Percentiles rank a stretch among this genome's conserved stretches.
These are phyloP conservation scores for Picea engelmannii DNA, from an alignment of 83 land plant species.

Conservation along the genomic window DNA sequence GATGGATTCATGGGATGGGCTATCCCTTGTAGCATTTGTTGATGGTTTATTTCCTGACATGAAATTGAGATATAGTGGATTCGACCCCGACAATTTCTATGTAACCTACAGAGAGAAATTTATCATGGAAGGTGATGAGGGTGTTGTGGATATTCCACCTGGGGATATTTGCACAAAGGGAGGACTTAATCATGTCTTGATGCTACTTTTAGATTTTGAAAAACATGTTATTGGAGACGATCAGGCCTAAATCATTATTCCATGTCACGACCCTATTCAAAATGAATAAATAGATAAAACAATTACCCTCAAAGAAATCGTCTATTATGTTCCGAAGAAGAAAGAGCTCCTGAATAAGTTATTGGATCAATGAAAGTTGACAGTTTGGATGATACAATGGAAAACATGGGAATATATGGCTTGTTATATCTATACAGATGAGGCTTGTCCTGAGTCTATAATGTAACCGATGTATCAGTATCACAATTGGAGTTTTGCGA, in stretches of 20 bases:
- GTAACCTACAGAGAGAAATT: conserved; percentile 90
- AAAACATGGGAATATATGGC: conserved; percentile 90
- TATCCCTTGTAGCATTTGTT: too few species aligned
- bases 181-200: conserved; percentile 98
- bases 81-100: too few species aligned
- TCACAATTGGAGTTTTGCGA: too few species aligned
- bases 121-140: conserved; percentile 99
- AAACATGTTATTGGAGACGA: conserved; percentile 96
- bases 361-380: conserved; percentile 57
- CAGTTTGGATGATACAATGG: conserved; percentile 62
- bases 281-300: conserved; percentile 93
- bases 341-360: conserved; percentile 55
- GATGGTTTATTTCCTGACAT: too few species aligned
- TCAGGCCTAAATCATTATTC: conserved; percentile 77
- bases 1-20: too few species aligned
- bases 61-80: too few species aligned
- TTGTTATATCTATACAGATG: conserved; percentile 82
- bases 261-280: conserved; percentile 75
- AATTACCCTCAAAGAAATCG: conserved; percentile 72
- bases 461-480: too few species aligned
- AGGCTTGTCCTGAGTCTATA: too few species aligned
- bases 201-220: conserved; percentile 97
- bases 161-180: conserved; percentile 87
- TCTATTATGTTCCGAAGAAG: conserved; percentile 67
- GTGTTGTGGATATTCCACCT: conserved; percentile 93